These are phyloP conservation scores for Cladosporium sp. DNA, from an alignment of 2,329 filamentous ascomycete species.

Conservation along the genomic window DNA sequence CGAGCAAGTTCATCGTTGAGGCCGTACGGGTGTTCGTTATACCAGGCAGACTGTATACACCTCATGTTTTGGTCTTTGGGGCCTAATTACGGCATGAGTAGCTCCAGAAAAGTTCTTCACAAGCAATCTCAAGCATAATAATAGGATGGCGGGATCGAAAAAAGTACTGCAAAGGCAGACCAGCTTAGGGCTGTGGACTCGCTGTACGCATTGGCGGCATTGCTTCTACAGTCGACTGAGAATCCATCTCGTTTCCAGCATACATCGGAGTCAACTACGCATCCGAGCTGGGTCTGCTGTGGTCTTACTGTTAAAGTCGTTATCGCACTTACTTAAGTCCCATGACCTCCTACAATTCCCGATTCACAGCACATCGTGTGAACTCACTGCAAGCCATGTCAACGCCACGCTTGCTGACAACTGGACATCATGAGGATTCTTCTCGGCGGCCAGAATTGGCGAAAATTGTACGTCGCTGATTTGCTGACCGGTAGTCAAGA, in stretches of 20 bases:
- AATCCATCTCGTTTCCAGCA: neutral
- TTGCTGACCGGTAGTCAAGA: neutral
- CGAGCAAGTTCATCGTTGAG: neutral
- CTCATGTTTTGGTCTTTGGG: neutral
- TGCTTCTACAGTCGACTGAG: neutral
- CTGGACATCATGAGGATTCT: neutral
- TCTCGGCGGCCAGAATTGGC: neutral
- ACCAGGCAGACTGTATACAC: neutral
- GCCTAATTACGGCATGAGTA: neutral
- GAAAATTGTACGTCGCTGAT: neutral
- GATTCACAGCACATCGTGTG: neutral
- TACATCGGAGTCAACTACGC: neutral
- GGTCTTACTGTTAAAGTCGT: neutral
- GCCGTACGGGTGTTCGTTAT: too few species aligned
- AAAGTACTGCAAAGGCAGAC: neutral
- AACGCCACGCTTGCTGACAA: neutral
- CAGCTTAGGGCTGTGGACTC: neutral
- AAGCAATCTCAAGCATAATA: neutral
- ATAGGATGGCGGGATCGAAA: neutral
- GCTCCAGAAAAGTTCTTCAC: neutral
- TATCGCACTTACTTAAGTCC: neutral
- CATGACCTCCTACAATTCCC: neutral
- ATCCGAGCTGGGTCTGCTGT: neutral
- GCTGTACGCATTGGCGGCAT: neutral
- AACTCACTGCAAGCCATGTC: neutral